Percentiles rank a stretch among this genome's conserved stretches.
Evolutionary conservation across 305 asterid genomes (phyloP).

Genomic region (Plantago lanceolata): DNA sequence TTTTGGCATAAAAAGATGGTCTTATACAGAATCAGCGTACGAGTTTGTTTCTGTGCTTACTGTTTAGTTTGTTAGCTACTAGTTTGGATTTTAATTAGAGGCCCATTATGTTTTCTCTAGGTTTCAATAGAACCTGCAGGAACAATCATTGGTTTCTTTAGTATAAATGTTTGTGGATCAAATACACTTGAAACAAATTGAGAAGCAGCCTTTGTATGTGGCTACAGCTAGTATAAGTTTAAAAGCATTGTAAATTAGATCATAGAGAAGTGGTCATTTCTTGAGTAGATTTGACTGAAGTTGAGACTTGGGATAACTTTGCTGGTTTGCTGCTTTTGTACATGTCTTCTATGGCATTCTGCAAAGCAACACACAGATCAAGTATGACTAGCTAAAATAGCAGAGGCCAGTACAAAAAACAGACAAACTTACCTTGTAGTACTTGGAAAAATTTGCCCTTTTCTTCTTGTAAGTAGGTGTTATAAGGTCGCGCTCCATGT

Average conservation of each 20-base stretch:
- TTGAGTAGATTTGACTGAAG: background rate
- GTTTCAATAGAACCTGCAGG: background rate
- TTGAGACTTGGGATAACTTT: conserved; percentile 6
- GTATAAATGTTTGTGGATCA: no score
- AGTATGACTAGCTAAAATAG: background rate
- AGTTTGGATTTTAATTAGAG: no score
- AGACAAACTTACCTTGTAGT: conserved; percentile 48
- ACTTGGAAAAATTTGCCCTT: conserved; percentile 55
- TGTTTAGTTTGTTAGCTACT: no score
- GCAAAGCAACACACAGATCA: conserved; percentile 28
- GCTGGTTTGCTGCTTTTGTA: conserved; percentile 50
- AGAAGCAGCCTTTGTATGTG: no score
- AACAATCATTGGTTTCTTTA: background rate
- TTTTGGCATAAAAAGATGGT: no score
- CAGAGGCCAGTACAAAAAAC: background rate
- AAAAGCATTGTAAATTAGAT: no score
- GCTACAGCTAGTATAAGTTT: background rate
- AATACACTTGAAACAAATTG: no score
- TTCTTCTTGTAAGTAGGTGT: conserved; percentile 88
- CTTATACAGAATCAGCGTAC: no score
- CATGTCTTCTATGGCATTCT: conserved; percentile 54
- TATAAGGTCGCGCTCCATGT: conserved; percentile 78
- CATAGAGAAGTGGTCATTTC: background rate
- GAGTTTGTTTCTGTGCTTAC: no score
- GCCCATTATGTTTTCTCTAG: no score